These are phyloP conservation scores for Paxillus involutus DNA, from an alignment of 768 basidiomycete species.

Conservation along the genomic window DNA sequence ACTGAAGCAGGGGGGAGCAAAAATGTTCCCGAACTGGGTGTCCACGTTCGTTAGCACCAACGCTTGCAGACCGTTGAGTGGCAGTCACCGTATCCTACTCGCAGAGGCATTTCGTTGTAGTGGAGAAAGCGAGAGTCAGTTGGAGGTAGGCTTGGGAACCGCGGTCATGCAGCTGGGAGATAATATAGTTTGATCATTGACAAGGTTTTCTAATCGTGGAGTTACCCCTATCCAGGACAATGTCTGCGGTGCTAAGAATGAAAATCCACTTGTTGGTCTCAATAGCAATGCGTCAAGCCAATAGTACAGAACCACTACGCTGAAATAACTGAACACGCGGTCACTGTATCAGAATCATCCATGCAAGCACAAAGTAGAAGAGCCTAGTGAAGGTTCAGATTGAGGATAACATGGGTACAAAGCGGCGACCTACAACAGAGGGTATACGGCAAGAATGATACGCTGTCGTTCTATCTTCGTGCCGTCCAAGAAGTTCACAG, in stretches of 20 bases:
- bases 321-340: neutral
- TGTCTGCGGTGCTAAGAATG: too few species aligned
- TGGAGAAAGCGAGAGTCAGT: neutral
- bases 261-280: too few species aligned
- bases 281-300: too few species aligned
- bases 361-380: conserved; percentile 92
- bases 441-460: conserved; percentile 92
- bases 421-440: conserved; percentile 67
- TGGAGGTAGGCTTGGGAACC: neutral
- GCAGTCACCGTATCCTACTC: conserved; percentile 32
- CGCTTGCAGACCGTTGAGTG: neutral
- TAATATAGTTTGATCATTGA: neutral
- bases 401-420: neutral
- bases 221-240: neutral
- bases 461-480: conserved; percentile 91
- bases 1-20: conserved; percentile 88
- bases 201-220: neutral
- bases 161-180: neutral
- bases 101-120: conserved; percentile 23
- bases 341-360: conserved; percentile 96
- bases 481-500: conserved; percentile 93
- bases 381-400: conserved; percentile 45
- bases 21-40: conserved; percentile 83
- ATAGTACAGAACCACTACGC: too few species aligned
- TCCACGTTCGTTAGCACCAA: conserved; percentile 6